A percentile compares a stretch with the other conserved stretches of the same genome.
Evolutionary conservation across 2,329 filamentous ascomycete genomes (phyloP).

Genomic region (Ceratocystis ficicola): DNA sequence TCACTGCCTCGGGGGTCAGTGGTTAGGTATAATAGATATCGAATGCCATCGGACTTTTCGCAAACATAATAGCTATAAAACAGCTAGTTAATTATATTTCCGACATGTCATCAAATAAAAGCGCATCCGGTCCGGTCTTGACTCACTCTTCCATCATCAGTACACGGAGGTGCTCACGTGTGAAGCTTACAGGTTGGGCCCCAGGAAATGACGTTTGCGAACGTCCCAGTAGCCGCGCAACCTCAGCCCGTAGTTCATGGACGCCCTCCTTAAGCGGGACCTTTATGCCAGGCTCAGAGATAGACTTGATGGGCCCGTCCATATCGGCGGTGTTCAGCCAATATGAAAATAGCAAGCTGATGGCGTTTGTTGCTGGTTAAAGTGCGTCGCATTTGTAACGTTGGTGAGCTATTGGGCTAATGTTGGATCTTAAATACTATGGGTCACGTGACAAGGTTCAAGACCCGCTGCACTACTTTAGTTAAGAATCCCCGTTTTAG

Average conservation of each 20-base stretch:
- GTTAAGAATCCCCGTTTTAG: too few species aligned
- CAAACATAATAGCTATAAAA: conserved; percentile 73
- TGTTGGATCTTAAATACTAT: too few species aligned
- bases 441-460: too few species aligned
- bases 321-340: not conserved
- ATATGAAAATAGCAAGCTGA: not conserved
- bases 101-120: not conserved
- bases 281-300: conserved; percentile 44
- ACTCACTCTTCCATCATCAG: conserved; percentile 62
- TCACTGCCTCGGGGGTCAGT: conserved; percentile 47
- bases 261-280: conserved; percentile 52
- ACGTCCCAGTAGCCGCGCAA: conserved; percentile 63
- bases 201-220: conserved; percentile 63
- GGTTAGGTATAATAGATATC: conserved; percentile 87
- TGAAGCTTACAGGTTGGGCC: conserved; percentile 90
- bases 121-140: too few species aligned
- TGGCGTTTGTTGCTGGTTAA: too few species aligned
- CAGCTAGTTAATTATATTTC: conserved; percentile 18
- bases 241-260: conserved; percentile 53
- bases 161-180: conserved; percentile 68
- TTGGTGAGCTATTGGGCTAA: too few species aligned
- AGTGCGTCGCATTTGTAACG: too few species aligned
- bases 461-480: too few species aligned
- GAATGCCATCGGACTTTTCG: conserved; percentile 94
- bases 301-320: conserved; percentile 36